These are phyloP conservation scores for Sordariomycetes sp. DNA, from an alignment of 2,329 filamentous ascomycete species.

Conservation along the genomic window DNA sequence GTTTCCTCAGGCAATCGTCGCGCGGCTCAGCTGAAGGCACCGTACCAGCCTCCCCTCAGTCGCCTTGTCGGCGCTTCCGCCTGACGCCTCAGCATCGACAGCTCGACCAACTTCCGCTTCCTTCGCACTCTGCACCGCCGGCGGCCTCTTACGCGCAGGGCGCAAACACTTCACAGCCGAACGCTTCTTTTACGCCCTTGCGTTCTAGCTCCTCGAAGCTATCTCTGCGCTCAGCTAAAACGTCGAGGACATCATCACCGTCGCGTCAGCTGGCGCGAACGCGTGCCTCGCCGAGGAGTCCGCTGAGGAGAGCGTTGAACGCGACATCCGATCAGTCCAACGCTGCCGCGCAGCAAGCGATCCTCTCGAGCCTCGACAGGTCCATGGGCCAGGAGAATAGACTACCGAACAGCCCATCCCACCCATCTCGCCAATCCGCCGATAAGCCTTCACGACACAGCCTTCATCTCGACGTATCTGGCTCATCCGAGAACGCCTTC, in stretches of 20 bases:
- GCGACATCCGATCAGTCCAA: conserved; percentile 64
- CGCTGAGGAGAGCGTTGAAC: conserved; percentile 67
- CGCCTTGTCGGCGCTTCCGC: conserved; percentile 36
- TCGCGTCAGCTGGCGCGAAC: conserved; percentile 48
- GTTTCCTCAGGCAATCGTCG: conserved; percentile 55
- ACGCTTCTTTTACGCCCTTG: conserved; percentile 49
- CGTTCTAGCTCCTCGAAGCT: conserved; percentile 59
- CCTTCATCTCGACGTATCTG: conserved; percentile 47
- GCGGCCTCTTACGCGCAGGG: conserved; percentile 17
- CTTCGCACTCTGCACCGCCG: conserved; percentile 24
- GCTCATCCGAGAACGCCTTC: conserved; percentile 39
- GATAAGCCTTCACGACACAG: conserved; percentile 45
- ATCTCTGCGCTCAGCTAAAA: conserved; percentile 53
- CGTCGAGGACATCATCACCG: conserved; percentile 44
- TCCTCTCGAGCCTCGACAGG: background rate
- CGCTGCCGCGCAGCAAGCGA: conserved; percentile 10
- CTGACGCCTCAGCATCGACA: conserved; percentile 21
- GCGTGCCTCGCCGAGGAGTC: conserved; percentile 70
- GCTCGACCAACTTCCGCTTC: conserved; percentile 15
- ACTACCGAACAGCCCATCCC: background rate
- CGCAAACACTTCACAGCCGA: conserved; percentile 20
- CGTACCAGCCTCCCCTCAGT: conserved; percentile 35
- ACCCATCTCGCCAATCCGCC: background rate
- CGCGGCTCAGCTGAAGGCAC: conserved; percentile 40
- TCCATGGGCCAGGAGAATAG: conserved; percentile 32